Base-by-base conservation (phyloP, 805 yeast species). In the Starmerella ratchasimensis region DNA sequence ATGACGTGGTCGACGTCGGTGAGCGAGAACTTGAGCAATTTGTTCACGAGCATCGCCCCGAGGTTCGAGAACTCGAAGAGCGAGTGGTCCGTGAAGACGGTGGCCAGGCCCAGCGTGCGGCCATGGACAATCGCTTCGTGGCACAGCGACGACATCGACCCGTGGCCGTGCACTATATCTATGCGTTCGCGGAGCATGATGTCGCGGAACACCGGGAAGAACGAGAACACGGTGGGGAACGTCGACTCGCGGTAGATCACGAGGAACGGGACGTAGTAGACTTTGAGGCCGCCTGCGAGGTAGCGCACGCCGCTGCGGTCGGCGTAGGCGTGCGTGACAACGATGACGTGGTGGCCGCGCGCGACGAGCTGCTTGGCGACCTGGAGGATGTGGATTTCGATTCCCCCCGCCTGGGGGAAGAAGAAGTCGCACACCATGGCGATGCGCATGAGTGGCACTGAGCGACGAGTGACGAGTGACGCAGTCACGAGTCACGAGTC, bases 401-500 rank as follows among this genome's bases (percentile, higher is more conserved):
- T 93, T 8, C 99, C 99, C 3, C 99, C 99, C 0, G 96, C 79
- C 55, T 90, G 98, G 9, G 99, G 99, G 60, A 80, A 90, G 71
- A 90, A 90, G 65, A 84, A 90, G 59, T 90, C 99, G 31, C 93
- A 80, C 3, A 86, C 81, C 95, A 90, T 86, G 46, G 55, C 54
- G 35, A 52, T 48, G 28, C 52, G 37, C 51, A 50, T 45, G 10
- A 15, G 8, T 10, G 10, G 15, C 22, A 21, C n/a, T 7, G 10
- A 23, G 19, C 29, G 24, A 28, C 18, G 26, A 8, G 20, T 14
- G n/a, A 7, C 18, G 24, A 4, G 14, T 9, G 6, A 8, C 22
- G 33, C 17, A 10, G 15, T 8, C 10, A 16, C 6, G 13, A 23
- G 8, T 11, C 11, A 8, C 11, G 8, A 11, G 8, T 8, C 11